phyloP scores from a whole-genome alignment of 169 alveolate species.

The Eimeria nieschulzi region DNA sequence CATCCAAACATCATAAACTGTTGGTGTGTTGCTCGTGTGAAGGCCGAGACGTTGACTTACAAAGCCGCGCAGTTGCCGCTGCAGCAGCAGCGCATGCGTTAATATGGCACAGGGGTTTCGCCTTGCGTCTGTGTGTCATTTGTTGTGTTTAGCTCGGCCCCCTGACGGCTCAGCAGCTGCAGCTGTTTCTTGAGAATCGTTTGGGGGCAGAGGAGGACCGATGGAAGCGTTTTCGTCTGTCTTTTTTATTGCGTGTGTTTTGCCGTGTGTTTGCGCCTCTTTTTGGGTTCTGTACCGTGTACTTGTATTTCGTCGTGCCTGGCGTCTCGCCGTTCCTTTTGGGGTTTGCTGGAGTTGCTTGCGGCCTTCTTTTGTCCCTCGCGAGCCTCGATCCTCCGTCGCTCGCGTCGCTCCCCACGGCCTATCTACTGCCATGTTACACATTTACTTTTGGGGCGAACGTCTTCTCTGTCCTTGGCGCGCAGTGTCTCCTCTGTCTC shows the following conservation, averaged over 20 bases:
- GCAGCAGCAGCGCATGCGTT: too few relatives aligned
- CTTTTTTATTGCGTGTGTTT: background rate
- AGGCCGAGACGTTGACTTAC: too few relatives aligned
- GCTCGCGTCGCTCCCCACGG: background rate
- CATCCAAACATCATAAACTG: too few relatives aligned
- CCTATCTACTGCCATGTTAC: slow-evolving; percentile 31
- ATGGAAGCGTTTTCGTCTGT: background rate
- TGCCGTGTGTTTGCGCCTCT: slow-evolving; percentile 2
- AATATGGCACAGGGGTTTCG: background rate
- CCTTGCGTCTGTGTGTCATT: background rate
- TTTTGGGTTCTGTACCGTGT: background rate
- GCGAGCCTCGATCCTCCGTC: slow-evolving; percentile 20
- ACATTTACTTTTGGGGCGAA: slow-evolving; percentile 7
- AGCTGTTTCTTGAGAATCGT: background rate
- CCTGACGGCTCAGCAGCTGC: slow-evolving; percentile 25
- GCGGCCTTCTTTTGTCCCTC: slow-evolving; percentile 1
- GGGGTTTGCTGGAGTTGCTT: slow-evolving; percentile 22
- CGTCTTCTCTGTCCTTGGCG: background rate
- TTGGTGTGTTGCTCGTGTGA: too few relatives aligned
- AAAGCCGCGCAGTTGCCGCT: too few relatives aligned
- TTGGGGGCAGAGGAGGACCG: slow-evolving; percentile 16
- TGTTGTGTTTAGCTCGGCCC: background rate
- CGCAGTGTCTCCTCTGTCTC: background rate
- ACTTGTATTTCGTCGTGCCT: background rate
- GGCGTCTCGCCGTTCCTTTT: slow-evolving; percentile 16